phyloP scores from a whole-genome alignment of 169 alveolate genomes.

The Theileria orientalis region DNA sequence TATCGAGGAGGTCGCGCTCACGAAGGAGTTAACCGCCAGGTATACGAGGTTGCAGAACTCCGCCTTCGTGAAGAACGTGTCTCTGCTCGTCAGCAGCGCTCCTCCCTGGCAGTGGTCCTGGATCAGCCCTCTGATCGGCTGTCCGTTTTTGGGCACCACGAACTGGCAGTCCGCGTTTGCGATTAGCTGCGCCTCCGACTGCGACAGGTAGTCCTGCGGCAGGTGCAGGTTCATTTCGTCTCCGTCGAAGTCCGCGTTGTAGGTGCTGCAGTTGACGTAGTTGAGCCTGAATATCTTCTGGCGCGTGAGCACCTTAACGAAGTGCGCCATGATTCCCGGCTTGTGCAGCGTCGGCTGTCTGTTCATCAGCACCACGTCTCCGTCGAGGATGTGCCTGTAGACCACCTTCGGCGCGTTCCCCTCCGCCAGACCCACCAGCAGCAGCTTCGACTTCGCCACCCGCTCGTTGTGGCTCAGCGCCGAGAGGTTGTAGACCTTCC shows the following conservation, averaged over 20 bases:
- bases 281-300: slow-evolving; percentile 96
- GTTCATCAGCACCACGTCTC: slow-evolving; percentile 95
- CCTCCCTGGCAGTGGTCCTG: slow-evolving; percentile 96
- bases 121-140: slow-evolving; percentile 95
- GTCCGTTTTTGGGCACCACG: slow-evolving; percentile 96
- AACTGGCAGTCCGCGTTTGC: slow-evolving; percentile 94
- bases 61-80: slow-evolving; percentile 86
- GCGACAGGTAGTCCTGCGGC: slow-evolving; percentile 91
- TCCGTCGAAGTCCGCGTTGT: slow-evolving; percentile 99
- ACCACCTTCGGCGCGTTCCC: slow-evolving; percentile 79
- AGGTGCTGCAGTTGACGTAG: slow-evolving; percentile 97
- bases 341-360: slow-evolving; percentile 98
- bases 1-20: slow-evolving; percentile 26
- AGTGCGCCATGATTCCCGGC: slow-evolving; percentile 95
- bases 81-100: slow-evolving; percentile 91
- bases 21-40: slow-evolving; percentile 34
- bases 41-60: slow-evolving; percentile 56
- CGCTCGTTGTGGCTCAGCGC: slow-evolving; percentile 75
- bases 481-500: slow-evolving; percentile 64
- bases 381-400: slow-evolving; percentile 93
- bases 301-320: slow-evolving; percentile 82
- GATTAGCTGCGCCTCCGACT: slow-evolving; percentile 94
- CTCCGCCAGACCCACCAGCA: slow-evolving; percentile 55
- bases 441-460: slow-evolving; percentile 84
- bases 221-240: slow-evolving; percentile 99